Conservation (phyloP, 805 yeast genomes). For the Wickerhamomyces xylosicus region DNA sequence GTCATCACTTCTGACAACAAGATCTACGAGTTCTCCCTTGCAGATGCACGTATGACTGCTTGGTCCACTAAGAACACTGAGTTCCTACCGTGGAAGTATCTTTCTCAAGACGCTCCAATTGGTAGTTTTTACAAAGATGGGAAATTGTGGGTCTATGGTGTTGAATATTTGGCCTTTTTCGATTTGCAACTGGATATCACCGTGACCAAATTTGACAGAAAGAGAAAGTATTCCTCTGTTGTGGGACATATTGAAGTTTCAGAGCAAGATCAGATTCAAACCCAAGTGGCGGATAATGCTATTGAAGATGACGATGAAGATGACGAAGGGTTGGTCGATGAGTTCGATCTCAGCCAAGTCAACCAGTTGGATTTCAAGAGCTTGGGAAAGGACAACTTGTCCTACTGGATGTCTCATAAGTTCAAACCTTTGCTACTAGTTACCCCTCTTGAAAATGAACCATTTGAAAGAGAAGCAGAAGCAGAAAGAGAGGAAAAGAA, state of each 20-base stretch:
- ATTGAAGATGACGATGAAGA: constrained; percentile 12
- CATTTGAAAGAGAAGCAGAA: constrained; percentile 31
- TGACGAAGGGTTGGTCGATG: constrained; percentile 18
- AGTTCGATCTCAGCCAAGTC: constrained; percentile 21
- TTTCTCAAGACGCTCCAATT: constrained; percentile 53
- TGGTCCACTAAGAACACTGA: constrained; percentile 82
- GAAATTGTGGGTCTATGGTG: constrained; percentile 80
- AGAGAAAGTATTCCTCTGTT: constrained; percentile 29
- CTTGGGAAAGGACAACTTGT: constrained; percentile 20
- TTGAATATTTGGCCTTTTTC: constrained; percentile 69
- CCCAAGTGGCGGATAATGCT: constrained; percentile 12
- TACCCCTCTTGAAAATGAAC: constrained; percentile 37
- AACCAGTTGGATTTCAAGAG: constrained; percentile 16
- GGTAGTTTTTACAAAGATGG: constrained; percentile 51
- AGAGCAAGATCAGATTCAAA: constrained; percentile 18
- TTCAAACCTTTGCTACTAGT: constrained; percentile 53
- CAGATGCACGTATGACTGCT: constrained; percentile 34
- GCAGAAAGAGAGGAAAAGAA: constrained; percentile 2
- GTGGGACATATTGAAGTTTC: constrained; percentile 31
- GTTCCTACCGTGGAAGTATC: constrained; percentile 56
- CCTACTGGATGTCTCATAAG: constrained; percentile 69
- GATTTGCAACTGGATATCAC: constrained; percentile 55
- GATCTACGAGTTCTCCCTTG: constrained; percentile 54
- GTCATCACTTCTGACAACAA: constrained; percentile 68
- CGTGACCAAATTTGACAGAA: constrained; percentile 20